Conservation (phyloP, 1,139 yeast species). For the Blastobotrys aristatus region DNA sequence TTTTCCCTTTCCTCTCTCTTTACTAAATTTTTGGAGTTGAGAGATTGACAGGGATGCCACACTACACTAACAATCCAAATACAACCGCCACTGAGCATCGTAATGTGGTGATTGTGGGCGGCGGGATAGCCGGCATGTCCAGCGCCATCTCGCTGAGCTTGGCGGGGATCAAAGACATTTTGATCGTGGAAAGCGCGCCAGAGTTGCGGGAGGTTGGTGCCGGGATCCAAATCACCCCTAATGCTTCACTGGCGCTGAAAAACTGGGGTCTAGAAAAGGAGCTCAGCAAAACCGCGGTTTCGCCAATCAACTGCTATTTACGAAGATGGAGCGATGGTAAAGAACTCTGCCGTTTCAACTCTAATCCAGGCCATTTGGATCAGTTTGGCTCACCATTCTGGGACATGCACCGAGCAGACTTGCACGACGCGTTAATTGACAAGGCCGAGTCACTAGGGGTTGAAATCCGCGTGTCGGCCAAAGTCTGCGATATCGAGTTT, state of each 20-base stretch:
- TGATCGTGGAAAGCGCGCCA: constrained; percentile 36
- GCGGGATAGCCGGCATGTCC: constrained; percentile 13
- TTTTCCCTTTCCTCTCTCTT: neutral
- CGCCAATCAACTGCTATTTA: constrained; percentile 26
- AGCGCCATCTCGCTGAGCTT: constrained; percentile 11
- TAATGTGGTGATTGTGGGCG: constrained; percentile 12
- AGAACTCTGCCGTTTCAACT: constrained; percentile 12
- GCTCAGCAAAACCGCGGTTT: constrained; percentile 27
- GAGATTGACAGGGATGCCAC: neutral
- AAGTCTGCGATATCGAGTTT: constrained; percentile 28
- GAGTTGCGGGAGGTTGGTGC: constrained; percentile 42
- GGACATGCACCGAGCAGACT: constrained; percentile 36
- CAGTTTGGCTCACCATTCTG: constrained; percentile 22
- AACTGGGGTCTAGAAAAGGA: constrained; percentile 30
- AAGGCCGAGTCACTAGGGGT: constrained; percentile 4
- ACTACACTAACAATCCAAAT: neutral
- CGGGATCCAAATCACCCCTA: constrained; percentile 40
- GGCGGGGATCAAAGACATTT: constrained; percentile 7
- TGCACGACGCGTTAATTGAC: constrained; percentile 29
- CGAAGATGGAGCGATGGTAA: constrained; percentile 18
- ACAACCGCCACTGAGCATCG: constrained; percentile 2
- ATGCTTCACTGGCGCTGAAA: constrained; percentile 30
- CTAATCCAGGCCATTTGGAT: constrained; percentile 17
- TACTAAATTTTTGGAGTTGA: neutral
- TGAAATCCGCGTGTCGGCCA: constrained; percentile 7